Conservation (phyloP, 225 moss, liverwort and hornwort genomes). For the Antitrichia curtipendula region DNA sequence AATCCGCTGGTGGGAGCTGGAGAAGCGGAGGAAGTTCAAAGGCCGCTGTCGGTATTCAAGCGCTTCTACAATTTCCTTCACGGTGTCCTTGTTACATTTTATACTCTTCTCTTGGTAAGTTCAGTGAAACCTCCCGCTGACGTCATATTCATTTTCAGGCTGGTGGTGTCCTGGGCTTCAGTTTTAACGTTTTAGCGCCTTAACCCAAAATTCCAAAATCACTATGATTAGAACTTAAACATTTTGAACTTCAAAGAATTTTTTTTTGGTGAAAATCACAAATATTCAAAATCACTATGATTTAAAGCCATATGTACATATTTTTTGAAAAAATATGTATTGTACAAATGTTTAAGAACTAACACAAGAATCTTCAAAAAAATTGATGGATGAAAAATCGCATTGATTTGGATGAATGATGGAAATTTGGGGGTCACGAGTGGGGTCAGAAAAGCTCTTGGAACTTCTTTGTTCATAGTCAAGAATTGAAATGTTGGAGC, state of each 20-base stretch:
- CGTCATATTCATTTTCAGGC: background rate
- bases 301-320: too few relatives aligned
- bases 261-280: too few relatives aligned
- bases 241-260: too few relatives aligned
- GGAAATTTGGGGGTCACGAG: too few relatives aligned
- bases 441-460: background rate
- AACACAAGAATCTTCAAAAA: too few relatives aligned
- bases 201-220: too few relatives aligned
- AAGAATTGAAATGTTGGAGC: rapidly evolving
- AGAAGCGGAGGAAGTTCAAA: background rate
- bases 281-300: too few relatives aligned
- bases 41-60: background rate
- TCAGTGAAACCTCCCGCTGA: background rate
- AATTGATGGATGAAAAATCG: too few relatives aligned
- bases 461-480: background rate
- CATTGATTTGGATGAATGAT: background rate
- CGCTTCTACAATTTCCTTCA: background rate
- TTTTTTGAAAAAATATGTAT: too few relatives aligned
- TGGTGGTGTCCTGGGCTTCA: background rate
- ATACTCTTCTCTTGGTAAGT: background rate
- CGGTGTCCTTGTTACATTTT: background rate
- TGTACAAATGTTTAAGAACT: too few relatives aligned
- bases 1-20: background rate
- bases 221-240: too few relatives aligned
- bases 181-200: background rate